Evolutionary conservation across 23 red algal genomes (phyloP).

Genomic region (Chondrus crispus): DNA sequence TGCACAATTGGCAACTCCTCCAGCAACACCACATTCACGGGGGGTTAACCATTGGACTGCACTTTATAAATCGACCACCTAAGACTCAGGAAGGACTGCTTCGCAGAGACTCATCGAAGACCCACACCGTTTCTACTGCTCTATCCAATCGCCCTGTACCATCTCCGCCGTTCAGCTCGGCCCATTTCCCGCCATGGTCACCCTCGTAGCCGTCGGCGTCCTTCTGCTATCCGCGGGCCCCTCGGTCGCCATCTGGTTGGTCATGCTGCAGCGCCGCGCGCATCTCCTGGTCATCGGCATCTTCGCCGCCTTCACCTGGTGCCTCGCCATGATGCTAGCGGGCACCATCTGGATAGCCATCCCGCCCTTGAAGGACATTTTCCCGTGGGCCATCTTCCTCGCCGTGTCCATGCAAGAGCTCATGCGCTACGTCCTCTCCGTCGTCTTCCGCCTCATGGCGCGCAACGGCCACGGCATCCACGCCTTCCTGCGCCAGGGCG

Average conservation of each 20-base stretch:
- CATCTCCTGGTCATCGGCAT: slow-evolving; percentile 58
- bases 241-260: slow-evolving; percentile 28
- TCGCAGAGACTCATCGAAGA: too few species aligned
- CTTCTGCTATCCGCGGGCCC: slow-evolving; percentile 56
- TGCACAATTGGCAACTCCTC: too few species aligned
- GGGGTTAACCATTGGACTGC: too few species aligned
- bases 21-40: too few species aligned
- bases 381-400: slow-evolving; percentile 49
- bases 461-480: slow-evolving; percentile 28
- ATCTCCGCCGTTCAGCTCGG: too few species aligned
- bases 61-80: too few species aligned
- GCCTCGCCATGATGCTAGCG: slow-evolving; percentile 41
- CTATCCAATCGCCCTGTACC: too few species aligned
- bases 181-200: slow-evolving; percentile 58
- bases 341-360: slow-evolving; percentile 53
- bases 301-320: slow-evolving; percentile 65
- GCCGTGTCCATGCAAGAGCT: slow-evolving; percentile 57
- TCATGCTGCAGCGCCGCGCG: slow-evolving; percentile 45
- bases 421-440: slow-evolving; percentile 35
- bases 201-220: slow-evolving; percentile 45
- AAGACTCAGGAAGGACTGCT: too few species aligned
- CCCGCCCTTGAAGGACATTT: slow-evolving; percentile 40
- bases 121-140: too few species aligned
- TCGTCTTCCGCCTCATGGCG: slow-evolving; percentile 24
- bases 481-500: slow-evolving; percentile 64